Percentiles rank a stretch among this genome's conserved stretches.
Conservation (phyloP, 2,329 filamentous ascomycete species). For the Phialocephala sp. region DNA sequence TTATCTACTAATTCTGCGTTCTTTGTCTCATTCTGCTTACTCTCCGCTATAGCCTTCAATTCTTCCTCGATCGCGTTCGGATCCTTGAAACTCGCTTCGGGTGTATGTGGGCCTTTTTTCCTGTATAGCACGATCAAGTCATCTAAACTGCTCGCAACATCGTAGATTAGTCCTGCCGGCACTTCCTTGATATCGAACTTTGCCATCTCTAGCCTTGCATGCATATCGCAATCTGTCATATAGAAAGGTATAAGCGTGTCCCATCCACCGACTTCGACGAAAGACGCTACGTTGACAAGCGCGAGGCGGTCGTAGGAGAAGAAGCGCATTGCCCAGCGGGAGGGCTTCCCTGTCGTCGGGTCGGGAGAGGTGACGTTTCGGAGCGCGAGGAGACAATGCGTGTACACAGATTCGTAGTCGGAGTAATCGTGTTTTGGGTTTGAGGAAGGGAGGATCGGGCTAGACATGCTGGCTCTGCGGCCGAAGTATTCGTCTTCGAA, state of each 20-base stretch:
- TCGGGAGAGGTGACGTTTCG: constrained; percentile 20
- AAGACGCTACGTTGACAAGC: constrained; percentile 59
- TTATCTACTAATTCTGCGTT: background rate
- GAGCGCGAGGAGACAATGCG: constrained; percentile 26
- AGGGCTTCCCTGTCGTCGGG: constrained; percentile 14
- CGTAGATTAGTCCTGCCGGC: constrained; percentile 51
- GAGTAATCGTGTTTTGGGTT: constrained; percentile 24
- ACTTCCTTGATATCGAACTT: constrained; percentile 50
- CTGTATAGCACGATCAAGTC: constrained; percentile 54
- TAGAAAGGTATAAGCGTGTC: constrained; percentile 65
- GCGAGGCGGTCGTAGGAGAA: constrained; percentile 64
- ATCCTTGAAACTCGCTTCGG: constrained; percentile 41
- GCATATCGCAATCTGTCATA: constrained; percentile 59
- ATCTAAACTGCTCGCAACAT: constrained; percentile 52
- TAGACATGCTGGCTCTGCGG: constrained; percentile 19
- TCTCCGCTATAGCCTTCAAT: constrained; percentile 19
- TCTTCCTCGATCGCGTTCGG: constrained; percentile 39
- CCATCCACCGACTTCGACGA: constrained; percentile 56
- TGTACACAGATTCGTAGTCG: constrained; percentile 33
- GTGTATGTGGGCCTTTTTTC: constrained; percentile 43
- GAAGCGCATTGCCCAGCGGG: constrained; percentile 57
- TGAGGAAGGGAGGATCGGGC: constrained; percentile 14
- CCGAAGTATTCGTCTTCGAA: constrained; percentile 45
- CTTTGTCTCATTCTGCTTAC: background rate
- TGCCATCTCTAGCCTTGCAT: constrained; percentile 53